Evolutionary conservation across 2,329 filamentous ascomycete genomes (phyloP), one percentile per base, ranked within the genome.

Genomic region (Fusarium fujikuroi): DNA sequence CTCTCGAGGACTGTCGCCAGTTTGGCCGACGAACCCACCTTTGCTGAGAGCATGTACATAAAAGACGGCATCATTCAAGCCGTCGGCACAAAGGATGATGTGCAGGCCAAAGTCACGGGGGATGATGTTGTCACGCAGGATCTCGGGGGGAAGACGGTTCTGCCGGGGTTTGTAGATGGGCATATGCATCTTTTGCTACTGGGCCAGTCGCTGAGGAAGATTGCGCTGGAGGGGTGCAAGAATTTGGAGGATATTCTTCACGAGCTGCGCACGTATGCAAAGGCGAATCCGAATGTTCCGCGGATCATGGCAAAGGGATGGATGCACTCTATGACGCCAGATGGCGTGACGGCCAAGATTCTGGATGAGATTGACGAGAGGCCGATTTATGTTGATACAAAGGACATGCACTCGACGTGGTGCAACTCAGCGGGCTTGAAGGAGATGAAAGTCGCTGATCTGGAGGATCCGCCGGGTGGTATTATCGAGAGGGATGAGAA

Each of bases 141-240:
- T 37, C 60, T 84, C 7, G 58, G 56, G 3, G 81, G 82, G 3
- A 76, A 76, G 28, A 83, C 82, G 3, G 80, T 90, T 7, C 80
- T 90, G 4, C 88, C 88, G 0, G 85, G 87, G 19, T 90, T 90
- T 79, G 85, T 90, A 43, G 88, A 90, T 66, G 87, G 86, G 10
- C 88, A 90, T 68, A 84, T 89, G 79, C 88, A 90, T 74, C 82
- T 90, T 15, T 81, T 90, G 0, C 81, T 87, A 15, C 81, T 89
- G 1, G 88, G 88, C 3, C 87, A 89, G 69, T 85, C 87, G 0
- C 81, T 90, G 23, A 83, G 81, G 34, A 89, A 89, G 75, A 81
- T 88, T 25, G 80, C 82, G 28, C 79, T 90, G 3, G 84, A 86
- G 25, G 79, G 81, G 21, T 89, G 87, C 77, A 83, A 83, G 69